Percentiles rank a stretch among this genome's conserved stretches.
phyloP scores from a whole-genome alignment of 192 early-diverging fungal species.

The Backusella sp. region DNA sequence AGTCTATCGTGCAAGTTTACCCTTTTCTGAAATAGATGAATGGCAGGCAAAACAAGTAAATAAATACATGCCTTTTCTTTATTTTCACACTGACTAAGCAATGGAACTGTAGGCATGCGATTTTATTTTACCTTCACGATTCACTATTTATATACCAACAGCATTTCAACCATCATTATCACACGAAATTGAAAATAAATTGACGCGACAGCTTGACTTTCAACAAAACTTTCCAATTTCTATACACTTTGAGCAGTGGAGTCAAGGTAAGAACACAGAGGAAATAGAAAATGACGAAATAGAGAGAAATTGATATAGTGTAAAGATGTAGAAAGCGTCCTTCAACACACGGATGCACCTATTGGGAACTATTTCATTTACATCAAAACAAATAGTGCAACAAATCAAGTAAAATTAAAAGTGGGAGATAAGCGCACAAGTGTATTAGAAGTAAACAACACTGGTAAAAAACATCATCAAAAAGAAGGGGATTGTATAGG shows the following conservation, averaged over 20 bases:
- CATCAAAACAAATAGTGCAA: not conserved
- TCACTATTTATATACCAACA: slow-evolving; percentile 20
- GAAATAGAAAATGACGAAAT: not conserved
- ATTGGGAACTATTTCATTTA: slow-evolving; percentile 15
- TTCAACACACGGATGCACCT: not conserved
- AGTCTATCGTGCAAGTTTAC: slow-evolving; percentile 74
- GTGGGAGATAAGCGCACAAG: not conserved
- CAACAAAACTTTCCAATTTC: slow-evolving; percentile 21
- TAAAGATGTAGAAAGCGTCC: not conserved
- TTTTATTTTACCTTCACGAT: slow-evolving; percentile 28
- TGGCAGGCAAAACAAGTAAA: slow-evolving; percentile 53
- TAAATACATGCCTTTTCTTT: not conserved
- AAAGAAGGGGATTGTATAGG: not conserved
- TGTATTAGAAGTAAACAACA: not conserved
- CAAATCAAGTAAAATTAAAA: not conserved
- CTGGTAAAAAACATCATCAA: not conserved
- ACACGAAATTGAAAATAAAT: not conserved
- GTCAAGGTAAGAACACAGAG: not conserved
- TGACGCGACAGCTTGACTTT: not conserved
- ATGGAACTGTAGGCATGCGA: slow-evolving; percentile 23
- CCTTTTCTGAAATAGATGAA: slow-evolving; percentile 56
- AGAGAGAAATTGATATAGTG: too few relatives aligned
- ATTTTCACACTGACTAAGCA: not conserved
- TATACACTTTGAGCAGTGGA: slow-evolving; percentile 20
- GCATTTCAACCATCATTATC: not conserved